Conservation (phyloP, 306 rosid genomes). For the Cyclanthera cordifolia region DNA sequence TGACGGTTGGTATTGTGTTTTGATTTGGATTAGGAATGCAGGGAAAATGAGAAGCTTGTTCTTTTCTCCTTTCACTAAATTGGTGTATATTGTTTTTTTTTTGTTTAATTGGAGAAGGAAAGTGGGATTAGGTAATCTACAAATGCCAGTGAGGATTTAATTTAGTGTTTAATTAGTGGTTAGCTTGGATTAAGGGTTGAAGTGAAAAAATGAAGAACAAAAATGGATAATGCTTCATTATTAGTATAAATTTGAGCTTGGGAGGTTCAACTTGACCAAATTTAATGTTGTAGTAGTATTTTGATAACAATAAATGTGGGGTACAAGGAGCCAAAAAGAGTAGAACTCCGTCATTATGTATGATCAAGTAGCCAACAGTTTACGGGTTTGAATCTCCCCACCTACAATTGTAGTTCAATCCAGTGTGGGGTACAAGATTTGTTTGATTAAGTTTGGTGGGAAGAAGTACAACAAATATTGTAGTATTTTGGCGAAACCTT, state of each 20-base stretch:
- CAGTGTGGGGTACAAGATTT: too few species aligned
- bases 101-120: background rate
- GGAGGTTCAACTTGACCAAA: background rate
- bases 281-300: background rate
- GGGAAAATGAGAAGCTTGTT: background rate
- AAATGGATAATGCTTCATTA: background rate
- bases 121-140: background rate
- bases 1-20: conserved; percentile 48
- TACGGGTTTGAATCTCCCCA: too few species aligned
- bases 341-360: too few species aligned
- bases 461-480: too few species aligned
- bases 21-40: background rate
- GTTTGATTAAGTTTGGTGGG: too few species aligned
- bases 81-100: background rate
- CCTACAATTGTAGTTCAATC: too few species aligned
- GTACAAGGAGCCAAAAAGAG: too few species aligned
- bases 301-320: background rate
- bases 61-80: background rate
- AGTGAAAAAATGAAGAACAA: background rate
- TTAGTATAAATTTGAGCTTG: background rate
- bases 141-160: background rate
- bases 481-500: background rate
- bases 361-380: too few species aligned
- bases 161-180: background rate
- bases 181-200: background rate